These are phyloP conservation scores for Leccinum barrowsii DNA, from an alignment of 768 basidiomycete genomes.

Conservation along the genomic window DNA sequence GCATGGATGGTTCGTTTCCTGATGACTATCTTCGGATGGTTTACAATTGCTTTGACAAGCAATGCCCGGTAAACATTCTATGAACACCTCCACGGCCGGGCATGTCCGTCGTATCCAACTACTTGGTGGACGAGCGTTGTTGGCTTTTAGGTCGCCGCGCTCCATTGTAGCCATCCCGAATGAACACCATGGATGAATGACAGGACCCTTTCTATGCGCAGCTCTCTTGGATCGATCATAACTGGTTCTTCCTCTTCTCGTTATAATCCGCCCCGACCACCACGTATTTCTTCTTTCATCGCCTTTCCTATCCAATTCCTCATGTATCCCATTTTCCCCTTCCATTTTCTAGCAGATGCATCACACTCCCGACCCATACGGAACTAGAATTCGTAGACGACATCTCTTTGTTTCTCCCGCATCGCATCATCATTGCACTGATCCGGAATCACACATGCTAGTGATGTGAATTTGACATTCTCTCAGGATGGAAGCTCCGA, in stretches of 20 bases:
- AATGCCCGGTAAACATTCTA: slow-evolving; percentile 19
- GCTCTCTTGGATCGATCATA: slow-evolving; percentile 1
- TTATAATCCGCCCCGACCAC: neutral
- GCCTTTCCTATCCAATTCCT: neutral
- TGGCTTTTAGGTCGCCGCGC: neutral
- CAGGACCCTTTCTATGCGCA: slow-evolving; percentile 5
- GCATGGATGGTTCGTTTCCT: slow-evolving; percentile 79
- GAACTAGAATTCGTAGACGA: slow-evolving; percentile 5
- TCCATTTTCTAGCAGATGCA: neutral
- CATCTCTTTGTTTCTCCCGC: neutral
- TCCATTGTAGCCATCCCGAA: slow-evolving; percentile 1
- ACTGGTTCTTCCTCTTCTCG: neutral
- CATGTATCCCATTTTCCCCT: neutral
- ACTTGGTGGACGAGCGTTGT: neutral
- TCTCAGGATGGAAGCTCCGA: neutral
- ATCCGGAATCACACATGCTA: neutral
- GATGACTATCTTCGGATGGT: slow-evolving; percentile 79
- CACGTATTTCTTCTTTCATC: neutral
- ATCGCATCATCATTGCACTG: neutral
- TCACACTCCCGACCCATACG: neutral
- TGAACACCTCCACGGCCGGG: neutral
- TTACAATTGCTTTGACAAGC: slow-evolving; percentile 54
- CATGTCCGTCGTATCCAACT: neutral
- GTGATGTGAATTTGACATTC: neutral
- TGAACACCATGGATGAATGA: slow-evolving; percentile 4